phyloP scores from a whole-genome alignment of 2,329 filamentous ascomycete species.

The Pseudomassariella vexata region DNA sequence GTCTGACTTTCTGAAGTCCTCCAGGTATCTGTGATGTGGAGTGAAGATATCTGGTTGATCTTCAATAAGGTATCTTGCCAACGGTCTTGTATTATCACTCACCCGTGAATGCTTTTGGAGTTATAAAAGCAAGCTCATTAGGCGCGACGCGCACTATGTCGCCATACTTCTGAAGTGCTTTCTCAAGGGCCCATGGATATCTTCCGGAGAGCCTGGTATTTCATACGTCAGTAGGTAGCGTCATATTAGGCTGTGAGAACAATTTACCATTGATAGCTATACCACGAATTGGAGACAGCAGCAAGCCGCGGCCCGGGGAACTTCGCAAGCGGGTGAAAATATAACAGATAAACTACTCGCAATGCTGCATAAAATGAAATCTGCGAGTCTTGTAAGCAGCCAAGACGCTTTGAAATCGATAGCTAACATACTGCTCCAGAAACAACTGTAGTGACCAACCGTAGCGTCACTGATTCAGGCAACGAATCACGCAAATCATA shows the following conservation, averaged over 20 bases:
- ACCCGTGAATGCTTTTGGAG: constrained; percentile 10
- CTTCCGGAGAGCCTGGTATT: constrained; percentile 10
- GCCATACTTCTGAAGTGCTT: constrained; percentile 11
- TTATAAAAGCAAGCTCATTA: constrained; percentile 13
- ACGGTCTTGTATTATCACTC: background rate
- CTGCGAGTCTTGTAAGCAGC: too few species aligned
- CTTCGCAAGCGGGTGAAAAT: constrained; percentile 12
- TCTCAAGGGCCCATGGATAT: constrained; percentile 10
- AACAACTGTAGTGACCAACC: too few species aligned
- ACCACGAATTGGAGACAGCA: constrained; percentile 14
- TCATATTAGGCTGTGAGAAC: background rate
- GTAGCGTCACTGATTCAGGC: too few species aligned
- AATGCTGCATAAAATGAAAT: constrained; percentile 1
- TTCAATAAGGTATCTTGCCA: too few species aligned
- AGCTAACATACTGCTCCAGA: too few species aligned
- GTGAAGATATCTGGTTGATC: constrained; percentile 11
- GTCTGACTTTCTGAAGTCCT: constrained; percentile 15
- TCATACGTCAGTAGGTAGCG: background rate
- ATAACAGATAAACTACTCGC: constrained; percentile 7
- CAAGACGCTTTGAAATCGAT: too few species aligned
- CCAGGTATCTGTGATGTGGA: constrained; percentile 10
- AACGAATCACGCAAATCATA: too few species aligned
- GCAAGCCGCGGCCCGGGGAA: constrained; percentile 10
- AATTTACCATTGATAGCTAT: constrained; percentile 10
- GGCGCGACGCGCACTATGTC: constrained; percentile 14